Evolutionary conservation across 148 eudicot species (phyloP).

Genomic region (Oxyria digyna): DNA sequence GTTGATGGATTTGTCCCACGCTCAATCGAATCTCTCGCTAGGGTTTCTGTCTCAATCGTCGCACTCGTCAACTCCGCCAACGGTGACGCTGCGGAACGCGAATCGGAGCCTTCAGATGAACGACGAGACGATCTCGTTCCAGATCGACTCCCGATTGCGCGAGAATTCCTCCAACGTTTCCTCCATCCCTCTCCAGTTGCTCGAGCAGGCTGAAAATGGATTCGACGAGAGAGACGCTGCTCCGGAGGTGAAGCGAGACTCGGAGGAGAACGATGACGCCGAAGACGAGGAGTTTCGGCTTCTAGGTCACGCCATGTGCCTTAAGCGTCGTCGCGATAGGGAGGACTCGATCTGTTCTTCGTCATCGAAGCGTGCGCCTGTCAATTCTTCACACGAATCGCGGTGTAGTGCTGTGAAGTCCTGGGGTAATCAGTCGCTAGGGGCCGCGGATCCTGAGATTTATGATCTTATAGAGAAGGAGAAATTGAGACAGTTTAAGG

Average conservation of each 20-base stretch:
- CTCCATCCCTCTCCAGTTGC: constrained; percentile 61
- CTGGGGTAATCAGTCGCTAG: constrained; percentile 66
- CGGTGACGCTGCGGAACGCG: constrained; percentile 7
- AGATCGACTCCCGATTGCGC: constrained; percentile 31
- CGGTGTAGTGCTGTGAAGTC: constrained; percentile 33
- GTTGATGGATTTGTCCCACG: constrained; percentile 40
- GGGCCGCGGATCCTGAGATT: constrained; percentile 65
- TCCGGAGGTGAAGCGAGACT: constrained; percentile 8
- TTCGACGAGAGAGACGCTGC: constrained; percentile 16
- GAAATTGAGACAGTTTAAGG: constrained; percentile 59
- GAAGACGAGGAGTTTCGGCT: constrained; percentile 52
- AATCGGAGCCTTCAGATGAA: constrained; percentile 19
- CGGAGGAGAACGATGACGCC: constrained; percentile 15
- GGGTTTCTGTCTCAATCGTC: constrained; percentile 34
- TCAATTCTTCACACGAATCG: constrained; percentile 40
- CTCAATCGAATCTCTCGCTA: constrained; percentile 37
- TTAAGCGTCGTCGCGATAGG: constrained; percentile 62
- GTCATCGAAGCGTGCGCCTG: constrained; percentile 22
- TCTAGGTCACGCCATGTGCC: constrained; percentile 64
- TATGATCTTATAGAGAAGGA: constrained; percentile 67
- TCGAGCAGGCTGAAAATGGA: constrained; percentile 28
- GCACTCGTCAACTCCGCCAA: constrained; percentile 3
- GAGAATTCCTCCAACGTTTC: constrained; percentile 29
- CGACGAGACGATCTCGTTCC: constrained; percentile 52
- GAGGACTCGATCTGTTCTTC: constrained; percentile 44